Base-by-base conservation (phyloP, 1,139 yeast species). In the Ogataea hybrid region DNA sequence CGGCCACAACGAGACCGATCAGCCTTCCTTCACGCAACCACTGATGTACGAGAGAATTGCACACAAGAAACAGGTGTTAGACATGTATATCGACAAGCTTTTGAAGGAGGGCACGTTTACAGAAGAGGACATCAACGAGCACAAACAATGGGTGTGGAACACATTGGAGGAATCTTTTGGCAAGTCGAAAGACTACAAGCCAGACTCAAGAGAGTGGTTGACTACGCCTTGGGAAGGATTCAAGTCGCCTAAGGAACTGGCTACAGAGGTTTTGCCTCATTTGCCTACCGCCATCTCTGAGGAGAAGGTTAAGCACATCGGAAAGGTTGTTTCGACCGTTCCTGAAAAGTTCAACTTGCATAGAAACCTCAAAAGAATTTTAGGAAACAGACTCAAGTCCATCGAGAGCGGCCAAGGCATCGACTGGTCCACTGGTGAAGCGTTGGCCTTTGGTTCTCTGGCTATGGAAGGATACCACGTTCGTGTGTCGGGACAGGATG, bases 391-490 rank as follows among this genome's bases (percentile, higher is more conserved):
- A 73, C 78, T 84, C 69, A 92, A 92, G 76, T 68, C 95, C 37
- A 79, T 87, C 51, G 94, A 87, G 53, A 68, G 80, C 29, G 98
- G 98, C 63, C 88, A 85, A 69, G 94, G 94, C 61, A 89, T 92
- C 55, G 99, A 94, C 70, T 92, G 97, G 97, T 84, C 98, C 35
- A 92, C 99, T 48, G 99, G 96, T 78, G 99, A 92, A 73, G 97
- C 97, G 35, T 80, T 92, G 61, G 98, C 98, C 30, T 90, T 83
- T 62, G 99, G 97, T 63, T 80, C 97, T 42, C 77, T 92, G 59
- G 84, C 85, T 43, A 69, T 83, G 61, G 99, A 92, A 70, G 98
- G 98, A 51, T 86, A 84, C 70, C 96, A 92, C 60, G 95, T 92
- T 47, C 88, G 99, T 76, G 85, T 92, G 43, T 87, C 97, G 39